Percentiles rank a stretch among this genome's conserved stretches.
Evolutionary conservation across 83 land plant species (phyloP).

Genomic region (Picea abies): DNA sequence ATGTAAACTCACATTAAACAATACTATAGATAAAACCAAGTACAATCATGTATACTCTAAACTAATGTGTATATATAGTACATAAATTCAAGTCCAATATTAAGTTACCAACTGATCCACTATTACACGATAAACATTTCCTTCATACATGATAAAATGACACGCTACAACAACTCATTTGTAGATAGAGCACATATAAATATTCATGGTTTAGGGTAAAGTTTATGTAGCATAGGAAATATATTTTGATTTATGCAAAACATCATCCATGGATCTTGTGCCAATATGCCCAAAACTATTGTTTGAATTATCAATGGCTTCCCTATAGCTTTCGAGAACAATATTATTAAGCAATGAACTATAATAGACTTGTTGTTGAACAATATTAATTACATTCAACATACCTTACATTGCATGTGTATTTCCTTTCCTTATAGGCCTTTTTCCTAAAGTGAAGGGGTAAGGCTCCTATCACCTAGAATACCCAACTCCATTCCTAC

Average conservation of each 20-base stretch:
- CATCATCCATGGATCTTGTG: conserved; percentile 91
- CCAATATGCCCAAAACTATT: conserved; percentile 32
- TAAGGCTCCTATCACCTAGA: conserved; percentile 77
- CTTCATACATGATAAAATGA: conserved; percentile 27
- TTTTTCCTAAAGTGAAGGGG: conserved; percentile 99
- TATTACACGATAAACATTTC: no score
- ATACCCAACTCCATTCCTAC: conserved; percentile 45
- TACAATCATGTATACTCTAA: no score
- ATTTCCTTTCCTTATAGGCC: conserved; percentile 98
- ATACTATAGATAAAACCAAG: no score
- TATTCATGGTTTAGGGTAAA: conserved; percentile 98
- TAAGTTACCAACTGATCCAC: no score
- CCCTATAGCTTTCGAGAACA: conserved; percentile 87
- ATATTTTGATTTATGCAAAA: conserved; percentile 83
- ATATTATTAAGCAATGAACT: conserved; percentile 90
- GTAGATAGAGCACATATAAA: conserved; percentile 98
- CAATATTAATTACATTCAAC: conserved; percentile 99
- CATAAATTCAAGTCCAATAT: no score
- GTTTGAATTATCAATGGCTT: conserved; percentile 32
- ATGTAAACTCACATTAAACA: no score
- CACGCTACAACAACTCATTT: conserved; percentile 91
- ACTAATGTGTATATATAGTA: no score
- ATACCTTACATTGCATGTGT: conserved; percentile 99
- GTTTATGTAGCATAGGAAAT: conserved; percentile 87
- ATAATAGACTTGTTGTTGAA: conserved; percentile 95